These are phyloP conservation scores for Lecanicillium sp. DNA, from an alignment of 2,329 filamentous ascomycete genomes.

Conservation along the genomic window DNA sequence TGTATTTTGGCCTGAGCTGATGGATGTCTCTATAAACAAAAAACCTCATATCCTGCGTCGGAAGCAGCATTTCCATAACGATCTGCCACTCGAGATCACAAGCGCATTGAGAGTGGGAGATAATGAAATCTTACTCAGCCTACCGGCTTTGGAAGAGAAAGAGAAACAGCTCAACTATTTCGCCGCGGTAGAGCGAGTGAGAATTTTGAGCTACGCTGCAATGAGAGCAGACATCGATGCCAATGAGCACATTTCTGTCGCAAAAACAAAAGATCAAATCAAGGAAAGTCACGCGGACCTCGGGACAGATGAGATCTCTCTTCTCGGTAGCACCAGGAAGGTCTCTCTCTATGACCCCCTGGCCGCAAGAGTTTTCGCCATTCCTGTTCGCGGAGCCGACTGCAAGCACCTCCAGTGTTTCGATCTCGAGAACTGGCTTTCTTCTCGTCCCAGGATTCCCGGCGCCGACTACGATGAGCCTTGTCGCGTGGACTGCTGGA, in stretches of 20 bases:
- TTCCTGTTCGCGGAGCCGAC: slow-evolving; percentile 2
- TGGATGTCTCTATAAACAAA: neutral
- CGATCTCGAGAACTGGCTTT: slow-evolving; percentile 34
- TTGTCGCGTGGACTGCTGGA: slow-evolving; percentile 65
- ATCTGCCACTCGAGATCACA: slow-evolving; percentile 4
- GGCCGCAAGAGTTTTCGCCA: neutral
- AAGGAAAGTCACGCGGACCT: neutral
- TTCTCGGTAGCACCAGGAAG: slow-evolving; percentile 6
- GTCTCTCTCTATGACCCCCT: slow-evolving; percentile 7
- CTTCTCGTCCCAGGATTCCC: slow-evolving; percentile 8
- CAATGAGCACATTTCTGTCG: neutral
- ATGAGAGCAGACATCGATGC: neutral
- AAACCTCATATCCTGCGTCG: slow-evolving; percentile 4
- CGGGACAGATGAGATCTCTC: neutral
- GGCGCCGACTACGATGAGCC: slow-evolving; percentile 33
- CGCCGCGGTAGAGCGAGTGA: slow-evolving; percentile 5
- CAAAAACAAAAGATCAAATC: neutral
- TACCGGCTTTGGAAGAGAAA: neutral
- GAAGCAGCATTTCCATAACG: slow-evolving; percentile 10
- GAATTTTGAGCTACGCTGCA: neutral
- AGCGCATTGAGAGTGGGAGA: neutral
- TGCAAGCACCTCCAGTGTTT: slow-evolving; percentile 25
- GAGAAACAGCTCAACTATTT: slow-evolving; percentile 2
- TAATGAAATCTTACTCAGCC: slow-evolving; percentile 8
- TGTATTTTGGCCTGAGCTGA: slow-evolving; percentile 3